Evolutionary conservation across 768 basidiomycete genomes (phyloP).

Genomic region (Pleurotus citrinopileatus): DNA sequence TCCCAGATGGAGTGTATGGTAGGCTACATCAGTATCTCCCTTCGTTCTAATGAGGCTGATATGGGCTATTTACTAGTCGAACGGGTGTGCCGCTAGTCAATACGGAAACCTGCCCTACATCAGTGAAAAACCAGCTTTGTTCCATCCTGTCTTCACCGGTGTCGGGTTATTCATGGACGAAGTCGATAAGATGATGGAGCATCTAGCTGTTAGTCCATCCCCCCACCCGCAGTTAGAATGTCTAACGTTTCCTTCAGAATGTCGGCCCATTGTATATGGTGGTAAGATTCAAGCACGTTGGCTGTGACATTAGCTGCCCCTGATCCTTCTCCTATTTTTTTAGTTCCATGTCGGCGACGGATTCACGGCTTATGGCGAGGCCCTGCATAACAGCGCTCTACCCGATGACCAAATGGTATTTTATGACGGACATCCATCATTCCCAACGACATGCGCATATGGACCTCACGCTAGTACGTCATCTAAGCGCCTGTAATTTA

Average conservation of each 20-base stretch:
- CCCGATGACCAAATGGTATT: neutral
- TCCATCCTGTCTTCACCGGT: neutral
- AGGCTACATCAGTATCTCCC: neutral
- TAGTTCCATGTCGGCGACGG: neutral
- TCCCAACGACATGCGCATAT: slow-evolving; percentile 6
- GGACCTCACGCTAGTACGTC: slow-evolving; percentile 2
- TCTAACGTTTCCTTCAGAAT: neutral
- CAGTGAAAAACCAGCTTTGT: neutral
- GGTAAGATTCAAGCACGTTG: neutral
- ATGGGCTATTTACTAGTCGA: neutral
- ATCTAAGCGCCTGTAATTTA: too few relatives aligned
- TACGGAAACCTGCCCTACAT: neutral
- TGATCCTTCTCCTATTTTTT: too few relatives aligned
- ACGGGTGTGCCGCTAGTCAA: neutral
- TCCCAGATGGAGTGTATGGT: neutral
- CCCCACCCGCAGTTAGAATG: neutral
- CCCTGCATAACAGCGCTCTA: neutral
- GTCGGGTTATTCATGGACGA: neutral
- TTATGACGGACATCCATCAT: neutral
- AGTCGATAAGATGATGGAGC: neutral
- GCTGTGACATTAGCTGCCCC: too few relatives aligned
- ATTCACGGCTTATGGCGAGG: neutral
- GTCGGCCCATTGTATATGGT: neutral
- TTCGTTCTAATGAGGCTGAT: neutral
- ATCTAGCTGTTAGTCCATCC: neutral